phyloP scores from a whole-genome alignment of 2,329 filamentous ascomycete species.

The Cylindrodendrum hubeiense region DNA sequence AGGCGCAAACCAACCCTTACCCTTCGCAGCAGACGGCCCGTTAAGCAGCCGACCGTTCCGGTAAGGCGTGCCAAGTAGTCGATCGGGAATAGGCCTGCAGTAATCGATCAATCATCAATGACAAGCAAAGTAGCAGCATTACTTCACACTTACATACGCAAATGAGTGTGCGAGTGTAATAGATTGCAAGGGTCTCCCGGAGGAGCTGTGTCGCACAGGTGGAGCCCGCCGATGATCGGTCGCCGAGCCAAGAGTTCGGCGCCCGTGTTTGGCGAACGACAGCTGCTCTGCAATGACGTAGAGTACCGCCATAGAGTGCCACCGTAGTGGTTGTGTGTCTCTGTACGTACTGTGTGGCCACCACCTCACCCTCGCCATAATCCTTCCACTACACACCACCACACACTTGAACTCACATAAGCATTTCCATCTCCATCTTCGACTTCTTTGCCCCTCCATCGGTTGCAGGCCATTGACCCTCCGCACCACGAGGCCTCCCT shows the following conservation, averaged over 20 bases:
- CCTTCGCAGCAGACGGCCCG: slow-evolving; percentile 3
- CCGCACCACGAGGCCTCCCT: slow-evolving; percentile 2
- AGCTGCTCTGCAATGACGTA: slow-evolving; percentile 20
- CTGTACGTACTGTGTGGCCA: background rate
- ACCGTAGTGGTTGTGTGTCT: background rate
- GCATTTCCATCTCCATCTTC: background rate
- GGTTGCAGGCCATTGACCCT: slow-evolving; percentile 21
- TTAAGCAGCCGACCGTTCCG: slow-evolving; percentile 23
- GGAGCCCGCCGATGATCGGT: slow-evolving; percentile 20
- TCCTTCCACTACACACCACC: background rate
- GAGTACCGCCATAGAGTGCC: background rate
- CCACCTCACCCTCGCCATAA: slow-evolving; percentile 7
- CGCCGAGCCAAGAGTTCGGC: background rate
- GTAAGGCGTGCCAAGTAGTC: background rate
- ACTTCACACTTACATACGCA: slow-evolving; percentile 23
- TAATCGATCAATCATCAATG: slow-evolving; percentile 23
- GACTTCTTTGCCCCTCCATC: background rate
- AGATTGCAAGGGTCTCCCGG: slow-evolving; percentile 7
- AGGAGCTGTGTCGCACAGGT: background rate
- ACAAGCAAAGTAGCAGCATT: slow-evolving; percentile 9
- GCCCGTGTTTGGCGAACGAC: background rate
- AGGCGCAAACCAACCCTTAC: background rate
- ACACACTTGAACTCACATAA: background rate
- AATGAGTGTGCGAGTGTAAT: background rate
- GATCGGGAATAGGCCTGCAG: background rate